These are phyloP conservation scores for Chrysosphaeria jannelii DNA, from an alignment of 2,329 filamentous ascomycete genomes.

Conservation along the genomic window DNA sequence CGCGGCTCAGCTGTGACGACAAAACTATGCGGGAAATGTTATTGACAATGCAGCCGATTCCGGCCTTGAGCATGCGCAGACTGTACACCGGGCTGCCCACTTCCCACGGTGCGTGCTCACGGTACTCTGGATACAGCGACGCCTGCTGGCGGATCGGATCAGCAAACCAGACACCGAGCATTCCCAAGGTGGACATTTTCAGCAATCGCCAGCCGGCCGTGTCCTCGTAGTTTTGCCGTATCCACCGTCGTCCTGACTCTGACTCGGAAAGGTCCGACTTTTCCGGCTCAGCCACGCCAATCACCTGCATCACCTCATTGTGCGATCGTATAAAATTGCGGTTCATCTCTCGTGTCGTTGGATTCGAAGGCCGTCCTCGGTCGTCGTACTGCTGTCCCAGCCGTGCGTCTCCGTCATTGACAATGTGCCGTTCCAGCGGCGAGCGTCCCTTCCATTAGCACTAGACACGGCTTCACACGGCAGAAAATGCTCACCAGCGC, in stretches of 20 bases:
- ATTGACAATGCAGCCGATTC: too few species aligned
- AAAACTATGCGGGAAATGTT: background rate
- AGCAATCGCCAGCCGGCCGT: constrained; percentile 13
- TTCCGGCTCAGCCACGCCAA: constrained; percentile 29
- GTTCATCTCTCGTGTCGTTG: constrained; percentile 21
- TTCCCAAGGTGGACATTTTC: constrained; percentile 17
- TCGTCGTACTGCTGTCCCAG: constrained; percentile 20
- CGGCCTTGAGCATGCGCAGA: too few species aligned
- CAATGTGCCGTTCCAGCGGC: constrained; percentile 19
- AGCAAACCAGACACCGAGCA: constrained; percentile 19
- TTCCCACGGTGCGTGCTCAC: background rate
- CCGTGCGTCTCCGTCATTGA: constrained; percentile 15
- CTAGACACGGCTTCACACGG: background rate
- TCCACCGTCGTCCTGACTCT: constrained; percentile 12
- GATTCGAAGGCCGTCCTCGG: constrained; percentile 23
- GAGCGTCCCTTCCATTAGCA: constrained; percentile 19
- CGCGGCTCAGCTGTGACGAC: background rate
- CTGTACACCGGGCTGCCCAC: too few species aligned
- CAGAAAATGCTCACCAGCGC: constrained; percentile 15
- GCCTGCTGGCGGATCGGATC: background rate
- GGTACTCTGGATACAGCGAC: background rate
- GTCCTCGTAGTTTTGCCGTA: constrained; percentile 18
- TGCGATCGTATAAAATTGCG: constrained; percentile 26
- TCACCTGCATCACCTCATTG: constrained; percentile 32
- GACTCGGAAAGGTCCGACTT: constrained; percentile 10